Evolutionary conservation across 345 rosid species (phyloP).

Genomic region (Gossypium anomalum): DNA sequence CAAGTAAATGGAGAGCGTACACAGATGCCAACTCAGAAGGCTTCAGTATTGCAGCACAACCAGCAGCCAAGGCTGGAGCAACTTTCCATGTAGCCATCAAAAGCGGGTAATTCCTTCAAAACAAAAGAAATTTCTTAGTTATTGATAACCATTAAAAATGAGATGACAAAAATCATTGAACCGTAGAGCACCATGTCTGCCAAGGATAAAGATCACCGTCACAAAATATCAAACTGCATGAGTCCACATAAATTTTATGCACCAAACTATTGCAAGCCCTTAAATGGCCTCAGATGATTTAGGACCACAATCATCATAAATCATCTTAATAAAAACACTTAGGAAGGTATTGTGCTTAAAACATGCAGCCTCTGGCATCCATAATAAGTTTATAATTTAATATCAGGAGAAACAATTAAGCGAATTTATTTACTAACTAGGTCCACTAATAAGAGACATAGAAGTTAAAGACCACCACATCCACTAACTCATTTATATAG

Average conservation of each 20-base stretch:
- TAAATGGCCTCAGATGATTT: not conserved
- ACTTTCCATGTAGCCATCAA: slow-evolving; percentile 97
- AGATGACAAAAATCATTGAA: not conserved
- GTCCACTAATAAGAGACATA: not conserved
- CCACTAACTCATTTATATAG: not conserved
- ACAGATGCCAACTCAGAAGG: slow-evolving; percentile 83
- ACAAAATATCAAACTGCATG: not conserved
- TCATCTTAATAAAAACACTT: not conserved
- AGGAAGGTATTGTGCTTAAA: not conserved
- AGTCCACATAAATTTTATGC: not conserved
- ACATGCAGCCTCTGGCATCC: not conserved
- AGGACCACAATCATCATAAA: slow-evolving; percentile 1
- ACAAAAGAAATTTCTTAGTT: slow-evolving; percentile 11
- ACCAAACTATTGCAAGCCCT: not conserved
- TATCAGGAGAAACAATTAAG: not conserved
- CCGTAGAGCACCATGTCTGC: not conserved
- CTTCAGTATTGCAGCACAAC: slow-evolving; percentile 83
- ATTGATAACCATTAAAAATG: not conserved
- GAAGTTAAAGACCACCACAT: not conserved
- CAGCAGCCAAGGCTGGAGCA: slow-evolving; percentile 99
- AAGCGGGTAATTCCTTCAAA: slow-evolving; percentile 90
- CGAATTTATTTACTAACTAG: not conserved
- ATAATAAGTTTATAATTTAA: not conserved
- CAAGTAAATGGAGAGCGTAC: slow-evolving; percentile 41
- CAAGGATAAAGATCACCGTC: not conserved